Conservation (phyloP, 1,284 basidiomycete species). For the Ustilago lituana region DNA sequence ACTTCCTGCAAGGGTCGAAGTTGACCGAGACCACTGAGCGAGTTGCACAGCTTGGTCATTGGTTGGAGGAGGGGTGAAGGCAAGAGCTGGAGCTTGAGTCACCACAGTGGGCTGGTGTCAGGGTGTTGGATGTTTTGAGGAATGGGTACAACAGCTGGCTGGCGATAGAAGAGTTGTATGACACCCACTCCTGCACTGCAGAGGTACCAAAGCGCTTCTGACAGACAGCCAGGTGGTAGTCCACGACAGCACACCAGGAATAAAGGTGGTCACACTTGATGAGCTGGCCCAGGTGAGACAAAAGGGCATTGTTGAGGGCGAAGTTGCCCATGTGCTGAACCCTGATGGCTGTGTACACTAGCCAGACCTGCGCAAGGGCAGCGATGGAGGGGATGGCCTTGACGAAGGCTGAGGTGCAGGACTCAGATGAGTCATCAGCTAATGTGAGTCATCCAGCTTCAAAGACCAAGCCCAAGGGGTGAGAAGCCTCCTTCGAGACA, state of each 20-base stretch:
- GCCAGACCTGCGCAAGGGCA: neutral
- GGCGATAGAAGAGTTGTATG: too few relatives aligned
- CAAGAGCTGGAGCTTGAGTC: too few relatives aligned
- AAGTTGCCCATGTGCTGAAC: neutral
- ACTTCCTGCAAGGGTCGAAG: too few relatives aligned
- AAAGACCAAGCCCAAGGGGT: too few relatives aligned
- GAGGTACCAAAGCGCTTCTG: neutral
- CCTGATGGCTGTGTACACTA: neutral
- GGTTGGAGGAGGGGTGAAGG: too few relatives aligned
- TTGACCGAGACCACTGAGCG: too few relatives aligned
- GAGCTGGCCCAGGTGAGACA: neutral
- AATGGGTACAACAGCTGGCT: too few relatives aligned
- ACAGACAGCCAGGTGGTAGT: neutral
- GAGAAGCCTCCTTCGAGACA: neutral
- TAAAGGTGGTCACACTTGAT: neutral
- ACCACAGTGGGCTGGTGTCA: too few relatives aligned
- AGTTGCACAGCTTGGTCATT: too few relatives aligned
- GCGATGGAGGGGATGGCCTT: neutral
- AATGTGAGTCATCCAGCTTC: too few relatives aligned
- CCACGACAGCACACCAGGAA: neutral
- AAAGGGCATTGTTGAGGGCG: neutral
- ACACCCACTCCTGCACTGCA: too few relatives aligned
- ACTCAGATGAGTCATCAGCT: neutral
- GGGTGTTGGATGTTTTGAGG: too few relatives aligned
- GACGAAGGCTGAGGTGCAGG: neutral